phyloP scores from a whole-genome alignment of 345 rosid genomes.

The Brassica cretica region DNA sequence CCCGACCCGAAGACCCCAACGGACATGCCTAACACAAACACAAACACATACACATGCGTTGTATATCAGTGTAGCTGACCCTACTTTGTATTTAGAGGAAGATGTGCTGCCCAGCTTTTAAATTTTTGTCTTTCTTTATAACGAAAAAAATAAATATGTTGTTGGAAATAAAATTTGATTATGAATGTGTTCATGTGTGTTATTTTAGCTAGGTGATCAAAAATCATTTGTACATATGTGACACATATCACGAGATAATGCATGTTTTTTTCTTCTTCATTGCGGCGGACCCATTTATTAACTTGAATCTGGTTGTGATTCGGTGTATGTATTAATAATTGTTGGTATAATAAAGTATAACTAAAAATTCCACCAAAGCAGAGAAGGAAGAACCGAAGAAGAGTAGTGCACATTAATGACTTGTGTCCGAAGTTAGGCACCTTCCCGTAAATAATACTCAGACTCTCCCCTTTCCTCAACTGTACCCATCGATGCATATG shows the following conservation, averaged over 20 bases:
- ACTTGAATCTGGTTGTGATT: neutral
- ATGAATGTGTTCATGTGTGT: neutral
- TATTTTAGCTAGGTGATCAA: constrained; percentile 13
- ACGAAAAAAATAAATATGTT: neutral
- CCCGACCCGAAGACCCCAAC: too few species aligned
- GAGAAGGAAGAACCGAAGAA: constrained; percentile 6
- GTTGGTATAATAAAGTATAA: neutral
- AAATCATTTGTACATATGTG: neutral
- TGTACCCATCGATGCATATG: constrained; percentile 39
- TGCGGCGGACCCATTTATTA: constrained; percentile 19
- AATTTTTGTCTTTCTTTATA: neutral
- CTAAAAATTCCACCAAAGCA: neutral
- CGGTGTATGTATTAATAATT: constrained; percentile 19
- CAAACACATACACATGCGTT: neutral
- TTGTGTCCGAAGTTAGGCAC: constrained; percentile 37
- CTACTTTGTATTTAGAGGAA: neutral
- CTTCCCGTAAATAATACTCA: constrained; percentile 11
- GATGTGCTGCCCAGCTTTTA: constrained; percentile 10
- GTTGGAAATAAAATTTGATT: neutral
- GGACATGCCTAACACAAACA: too few species aligned
- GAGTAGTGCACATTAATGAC: constrained; percentile 31
- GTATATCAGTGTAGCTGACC: neutral
- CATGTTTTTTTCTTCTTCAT: neutral
- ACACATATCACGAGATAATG: neutral
- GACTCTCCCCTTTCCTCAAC: constrained; percentile 34